Evolutionary conservation across 2,329 filamentous ascomycete genomes (phyloP), one percentile per base, ranked within the genome.

Genomic region (Alternaria solani): DNA sequence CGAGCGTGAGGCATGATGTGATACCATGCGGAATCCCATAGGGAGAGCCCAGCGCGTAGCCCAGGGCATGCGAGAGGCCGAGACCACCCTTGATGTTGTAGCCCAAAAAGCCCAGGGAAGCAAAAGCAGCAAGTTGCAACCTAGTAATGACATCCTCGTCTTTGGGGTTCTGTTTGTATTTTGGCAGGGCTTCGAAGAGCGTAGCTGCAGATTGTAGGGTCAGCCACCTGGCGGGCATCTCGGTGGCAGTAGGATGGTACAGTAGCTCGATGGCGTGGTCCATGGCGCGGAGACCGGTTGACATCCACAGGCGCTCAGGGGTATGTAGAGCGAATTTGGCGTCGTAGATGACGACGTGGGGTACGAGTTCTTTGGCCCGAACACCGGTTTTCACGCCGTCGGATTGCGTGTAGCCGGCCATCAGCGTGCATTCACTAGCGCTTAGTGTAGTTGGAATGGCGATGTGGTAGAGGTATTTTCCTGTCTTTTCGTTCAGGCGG

Each of bases 11-110:
- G 65, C 85, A 86, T 2, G 80, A 83, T 0, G 85, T 87, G 46
- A 86, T 81, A 0, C 85, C 85, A 62, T 87, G 85, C 0, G 85
- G 85, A 39, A 88, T 87, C 0, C 76, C 70, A 63, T 87, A 87
- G 0, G 85, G 85, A 2, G 78, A 81, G 0, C 85, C 85, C 3
- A 88, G 73, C 0, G 85, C 84, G 65, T 87, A 86, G 0, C 82
- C 82, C 51, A 84, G 63, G 0, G 75, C 72, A 57, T 84, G 83
- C 3, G 71, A 78, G 2, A 87, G 73, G 0, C 85, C 85, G 0
- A 86, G 69, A 0, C 80, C 80, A n/a, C 82, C 83, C 44, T 83
- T 82, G 28, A 85, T 64, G 55, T 86, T 85, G 59, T 79, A 73
- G 0, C 83, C 84, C 2, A 85, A 62, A 69, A 85, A 86, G 1